Evolutionary conservation across 805 yeast species (phyloP), one percentile per base, ranked within the genome.

Genomic region (Pichia californica): DNA sequence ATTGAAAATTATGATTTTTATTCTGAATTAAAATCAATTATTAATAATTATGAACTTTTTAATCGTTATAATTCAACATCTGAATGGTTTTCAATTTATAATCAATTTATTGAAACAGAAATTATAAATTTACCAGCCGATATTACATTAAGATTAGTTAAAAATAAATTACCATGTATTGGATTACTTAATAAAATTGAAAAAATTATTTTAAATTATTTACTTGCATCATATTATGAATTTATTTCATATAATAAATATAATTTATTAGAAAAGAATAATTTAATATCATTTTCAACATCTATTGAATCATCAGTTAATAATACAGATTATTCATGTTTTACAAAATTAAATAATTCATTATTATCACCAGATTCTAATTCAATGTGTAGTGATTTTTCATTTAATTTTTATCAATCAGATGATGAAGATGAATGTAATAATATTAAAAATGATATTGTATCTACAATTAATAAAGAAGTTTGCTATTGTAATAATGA

Each of bases 1-100:
- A 31, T 57, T 3, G 69, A 64, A 45, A 64, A 63, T 39, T 52
- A 63, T 18, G 68, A 64, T 33, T 62, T 64, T 44, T 62, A 53
- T 36, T 34, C 54, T 20, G 61, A 59, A 23, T 44, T 63, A 15
- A 46, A 47, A 6, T 40, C 39, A 26, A 51, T 64, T 25, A 45
- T 54, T 4, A 30, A 43, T 2, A 44, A 43, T 19, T 46, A 47
- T 7, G 52, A 50, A 16, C 8, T 32, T 8, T 36, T 30, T 9
- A 16, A 19, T 19, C 29, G 19, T 3, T 27, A 34, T 16, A 38
- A 41, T 10, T 34, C 43, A 15, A 43, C 45, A 11, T 27, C 47
- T n/a, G 52, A 48, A 21, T 64, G 68, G 68, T 51, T 41, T 11
- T 45, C 48, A 31, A 27, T 64, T 15, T 56, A 44, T 32, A 46